A percentile compares a stretch with the other conserved stretches of the same genome.
These are phyloP conservation scores for Carex pumila DNA, from an alignment of 176 grass and related monocot species.

Conservation along the genomic window DNA sequence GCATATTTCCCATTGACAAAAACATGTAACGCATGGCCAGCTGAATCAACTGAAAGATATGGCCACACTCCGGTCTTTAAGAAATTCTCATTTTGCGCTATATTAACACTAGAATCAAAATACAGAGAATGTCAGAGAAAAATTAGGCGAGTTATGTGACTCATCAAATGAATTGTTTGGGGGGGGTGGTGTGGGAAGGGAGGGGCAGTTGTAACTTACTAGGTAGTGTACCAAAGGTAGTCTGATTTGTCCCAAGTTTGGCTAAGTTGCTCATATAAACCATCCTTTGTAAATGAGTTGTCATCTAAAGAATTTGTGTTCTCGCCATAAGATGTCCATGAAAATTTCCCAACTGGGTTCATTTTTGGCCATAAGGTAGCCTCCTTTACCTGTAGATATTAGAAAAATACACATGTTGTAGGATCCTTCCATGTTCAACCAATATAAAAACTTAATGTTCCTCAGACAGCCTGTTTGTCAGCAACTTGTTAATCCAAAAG, in stretches of 20 bases:
- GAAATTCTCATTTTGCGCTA: conserved; percentile 58
- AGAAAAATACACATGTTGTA: conserved; percentile 10
- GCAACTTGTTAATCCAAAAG: neutral
- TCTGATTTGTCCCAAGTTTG: conserved; percentile 91
- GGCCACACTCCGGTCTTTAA: conserved; percentile 50
- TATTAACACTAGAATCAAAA: conserved; percentile 39
- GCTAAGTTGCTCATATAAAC: conserved; percentile 73
- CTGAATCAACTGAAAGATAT: conserved; percentile 50
- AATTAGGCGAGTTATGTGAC: neutral
- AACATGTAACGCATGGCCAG: conserved; percentile 71
- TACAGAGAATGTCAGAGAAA: neutral
- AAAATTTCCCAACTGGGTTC: conserved; percentile 36
- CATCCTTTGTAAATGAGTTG: conserved; percentile 55
- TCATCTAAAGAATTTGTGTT: conserved; percentile 46
- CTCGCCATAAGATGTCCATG: conserved; percentile 79
- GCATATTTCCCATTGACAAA: conserved; percentile 69
- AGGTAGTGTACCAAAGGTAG: conserved; percentile 91
- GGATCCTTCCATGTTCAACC: neutral
- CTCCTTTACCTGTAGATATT: conserved; percentile 47
- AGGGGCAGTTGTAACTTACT: conserved; percentile 39
- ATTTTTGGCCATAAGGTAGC: conserved; percentile 54
- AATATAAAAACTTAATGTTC: too few relatives aligned
- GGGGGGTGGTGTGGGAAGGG: neutral
- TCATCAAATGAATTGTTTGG: neutral
- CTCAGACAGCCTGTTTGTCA: neutral